A percentile compares a stretch with the other conserved stretches of the same genome.
Conservation (phyloP, 2,329 filamentous ascomycete species). For the Penicillium freii region DNA sequence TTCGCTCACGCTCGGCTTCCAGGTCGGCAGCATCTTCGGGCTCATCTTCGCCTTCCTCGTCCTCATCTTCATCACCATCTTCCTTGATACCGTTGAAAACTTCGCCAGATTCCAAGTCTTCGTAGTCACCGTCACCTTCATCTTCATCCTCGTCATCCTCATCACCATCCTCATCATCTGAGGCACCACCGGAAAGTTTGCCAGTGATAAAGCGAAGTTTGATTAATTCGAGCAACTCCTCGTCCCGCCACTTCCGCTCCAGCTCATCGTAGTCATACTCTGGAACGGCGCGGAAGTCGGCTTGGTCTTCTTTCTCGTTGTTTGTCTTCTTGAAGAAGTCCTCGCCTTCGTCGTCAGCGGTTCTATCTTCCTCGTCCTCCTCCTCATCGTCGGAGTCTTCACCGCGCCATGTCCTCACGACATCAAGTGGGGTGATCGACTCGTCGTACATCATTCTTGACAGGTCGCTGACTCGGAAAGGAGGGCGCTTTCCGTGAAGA, state of each 20-base stretch:
- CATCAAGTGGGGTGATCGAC: constrained; percentile 69
- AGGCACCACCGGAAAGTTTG: constrained; percentile 57
- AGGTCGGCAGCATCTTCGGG: constrained; percentile 51
- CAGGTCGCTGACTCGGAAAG: constrained; percentile 77
- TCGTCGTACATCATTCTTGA: constrained; percentile 87
- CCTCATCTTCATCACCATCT: constrained; percentile 36
- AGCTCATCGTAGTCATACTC: constrained; percentile 75
- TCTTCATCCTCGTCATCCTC: constrained; percentile 57
- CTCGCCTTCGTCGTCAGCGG: constrained; percentile 63
- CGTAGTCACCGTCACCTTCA: constrained; percentile 77
- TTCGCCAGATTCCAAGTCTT: constrained; percentile 80
- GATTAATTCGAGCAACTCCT: constrained; percentile 72
- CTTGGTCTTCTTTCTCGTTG: constrained; percentile 47
- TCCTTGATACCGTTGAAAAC: constrained; percentile 42
- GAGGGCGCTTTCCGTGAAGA: constrained; percentile 66
- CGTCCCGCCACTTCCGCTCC: constrained; percentile 79
- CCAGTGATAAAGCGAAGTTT: constrained; percentile 72
- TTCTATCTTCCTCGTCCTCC: constrained; percentile 53
- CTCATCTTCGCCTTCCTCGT: constrained; percentile 60
- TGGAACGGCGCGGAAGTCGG: constrained; percentile 77
- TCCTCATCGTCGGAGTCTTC: constrained; percentile 59
- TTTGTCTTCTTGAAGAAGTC: constrained; percentile 62
- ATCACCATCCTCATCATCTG: constrained; percentile 53
- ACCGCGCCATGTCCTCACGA: constrained; percentile 76
- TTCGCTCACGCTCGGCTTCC: constrained; percentile 86